These are phyloP conservation scores for Drechslerella coelobrocha DNA, from an alignment of 2,329 filamentous ascomycete genomes.

Conservation along the genomic window DNA sequence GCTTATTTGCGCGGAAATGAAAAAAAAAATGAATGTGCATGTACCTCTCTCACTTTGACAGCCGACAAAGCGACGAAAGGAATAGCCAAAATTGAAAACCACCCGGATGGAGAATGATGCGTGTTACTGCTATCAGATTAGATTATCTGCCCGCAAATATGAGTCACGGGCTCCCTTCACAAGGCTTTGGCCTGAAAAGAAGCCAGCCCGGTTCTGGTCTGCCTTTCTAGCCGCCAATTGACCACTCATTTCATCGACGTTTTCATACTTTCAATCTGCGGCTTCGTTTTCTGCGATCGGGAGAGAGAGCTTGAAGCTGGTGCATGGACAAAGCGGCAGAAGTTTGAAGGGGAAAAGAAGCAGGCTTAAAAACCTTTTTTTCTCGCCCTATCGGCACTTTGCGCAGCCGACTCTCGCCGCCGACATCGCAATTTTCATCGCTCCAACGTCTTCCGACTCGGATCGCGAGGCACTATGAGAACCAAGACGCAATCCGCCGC, in stretches of 20 bases:
- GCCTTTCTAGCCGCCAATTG: slow-evolving; percentile 29
- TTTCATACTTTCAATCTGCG: slow-evolving; percentile 22
- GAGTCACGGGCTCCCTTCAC: slow-evolving; percentile 40
- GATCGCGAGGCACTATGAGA: slow-evolving; percentile 47
- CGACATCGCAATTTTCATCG: slow-evolving; percentile 50
- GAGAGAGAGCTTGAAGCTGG: slow-evolving; percentile 28
- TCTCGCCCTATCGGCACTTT: slow-evolving; percentile 22
- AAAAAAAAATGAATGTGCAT: no score
- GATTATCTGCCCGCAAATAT: slow-evolving; percentile 34
- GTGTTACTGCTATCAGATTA: slow-evolving; percentile 37
- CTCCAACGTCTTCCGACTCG: slow-evolving; percentile 48
- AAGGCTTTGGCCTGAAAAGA: slow-evolving; percentile 48
- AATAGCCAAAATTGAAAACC: slow-evolving; percentile 47
- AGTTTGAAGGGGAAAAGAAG: slow-evolving; percentile 6
- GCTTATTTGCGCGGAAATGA: slow-evolving; percentile 2
- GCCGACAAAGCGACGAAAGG: slow-evolving; percentile 33
- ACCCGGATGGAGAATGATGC: slow-evolving; percentile 14
- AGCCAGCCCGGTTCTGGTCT: slow-evolving; percentile 23
- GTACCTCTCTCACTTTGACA: slow-evolving; percentile 10
- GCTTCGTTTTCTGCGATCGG: slow-evolving; percentile 23
- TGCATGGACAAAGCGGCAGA: slow-evolving; percentile 37
- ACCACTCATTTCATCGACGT: slow-evolving; percentile 29
- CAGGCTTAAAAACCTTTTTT: slow-evolving; percentile 16
- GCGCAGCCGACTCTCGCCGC: slow-evolving; percentile 34
- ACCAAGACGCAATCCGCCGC: slow-evolving; percentile 46